Evolutionary conservation across 768 basidiomycete genomes (phyloP), one percentile per base, ranked within the genome.

Genomic region (Trichaptum fuscoviolaceum): DNA sequence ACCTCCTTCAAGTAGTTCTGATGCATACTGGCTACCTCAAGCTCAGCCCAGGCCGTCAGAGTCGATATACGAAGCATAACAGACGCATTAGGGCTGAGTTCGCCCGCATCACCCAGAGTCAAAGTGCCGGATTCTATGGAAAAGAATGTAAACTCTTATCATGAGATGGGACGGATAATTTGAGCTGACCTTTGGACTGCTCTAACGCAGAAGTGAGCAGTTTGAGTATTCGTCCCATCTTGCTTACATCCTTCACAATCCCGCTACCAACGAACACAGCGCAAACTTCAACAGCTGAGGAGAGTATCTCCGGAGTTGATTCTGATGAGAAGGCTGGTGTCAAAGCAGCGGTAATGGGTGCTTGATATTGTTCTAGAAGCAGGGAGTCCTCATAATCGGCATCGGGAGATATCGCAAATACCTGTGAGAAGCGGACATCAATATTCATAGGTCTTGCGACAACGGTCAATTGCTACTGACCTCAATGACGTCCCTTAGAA

Each of bases 301-400:
- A 93, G 57, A 98, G 73, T 35, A 99, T 96, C 74, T 99, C 96
- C 0, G 96, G 96, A 0, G 95, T 94, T 0, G 95, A 93, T 73
- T 99, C 97, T 0, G 93, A 84, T 1, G 94, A 95, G 73, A 99
- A 99, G 0, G 96, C 95, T 0, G 97, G 96, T 0, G 96, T 99
- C 20, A 99, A 83, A 0, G 97, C 97, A 23, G 97, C 95, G 1
- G 96, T 97, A 67, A 99, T 96, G 0, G 97, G 96, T 0, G 97
- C 96, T 78, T 99, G 97, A 75, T 97, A 92, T 75, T 99, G 97
- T 74, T 99, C 96, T 15, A 99, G 85, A 2, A 99, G 80, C 6
- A 96, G 81, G 0, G 92, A 87, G 67, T 93, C 93, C 35, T 93
- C 91, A 71, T 94, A 99, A 64, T 95, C 95, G 1, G 95, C 93